phyloP scores from a whole-genome alignment of 2,329 filamentous ascomycete species.

The Emergomyces pasteurianus region DNA sequence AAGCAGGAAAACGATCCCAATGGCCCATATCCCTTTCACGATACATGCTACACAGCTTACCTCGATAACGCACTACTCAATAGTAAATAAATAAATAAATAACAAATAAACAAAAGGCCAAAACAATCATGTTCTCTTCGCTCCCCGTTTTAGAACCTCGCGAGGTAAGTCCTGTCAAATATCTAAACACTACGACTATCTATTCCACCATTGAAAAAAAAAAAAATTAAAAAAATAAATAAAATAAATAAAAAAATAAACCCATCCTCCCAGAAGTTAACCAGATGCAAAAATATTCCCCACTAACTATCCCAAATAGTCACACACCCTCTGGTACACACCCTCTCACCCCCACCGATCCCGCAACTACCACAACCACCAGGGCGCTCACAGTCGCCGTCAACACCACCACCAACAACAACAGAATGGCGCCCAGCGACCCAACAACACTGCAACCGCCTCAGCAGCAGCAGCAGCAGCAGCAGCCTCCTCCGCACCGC shows the following conservation, averaged over 20 bases:
- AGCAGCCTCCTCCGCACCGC: constrained; percentile 36
- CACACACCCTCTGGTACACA: constrained; percentile 62
- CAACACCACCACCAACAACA: constrained; percentile 15
- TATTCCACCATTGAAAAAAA: background rate
- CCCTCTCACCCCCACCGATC: constrained; percentile 43
- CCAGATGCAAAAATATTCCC: no score
- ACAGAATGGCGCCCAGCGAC: constrained; percentile 16
- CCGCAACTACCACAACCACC: constrained; percentile 15
- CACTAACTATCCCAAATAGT: constrained; percentile 36
- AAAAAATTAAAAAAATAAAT: background rate
- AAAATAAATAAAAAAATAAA: no score
- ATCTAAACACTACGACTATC: no score
- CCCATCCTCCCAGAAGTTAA: no score
- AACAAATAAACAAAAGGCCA: background rate
- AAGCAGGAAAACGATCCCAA: background rate
- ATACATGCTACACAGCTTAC: background rate
- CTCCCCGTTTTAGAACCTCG: constrained; percentile 57
- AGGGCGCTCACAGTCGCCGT: constrained; percentile 14
- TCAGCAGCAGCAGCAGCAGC: constrained; percentile 27
- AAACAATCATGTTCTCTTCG: constrained; percentile 48
- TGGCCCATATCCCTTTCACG: background rate
- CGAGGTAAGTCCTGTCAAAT: constrained; percentile 45
- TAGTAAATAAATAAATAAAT: background rate
- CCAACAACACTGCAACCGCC: constrained; percentile 3
- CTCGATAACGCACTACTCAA: background rate